Evolutionary conservation across 2,329 filamentous ascomycete species (phyloP), one percentile per base, ranked within the genome.

Genomic region (Aspergillus intermedius): DNA sequence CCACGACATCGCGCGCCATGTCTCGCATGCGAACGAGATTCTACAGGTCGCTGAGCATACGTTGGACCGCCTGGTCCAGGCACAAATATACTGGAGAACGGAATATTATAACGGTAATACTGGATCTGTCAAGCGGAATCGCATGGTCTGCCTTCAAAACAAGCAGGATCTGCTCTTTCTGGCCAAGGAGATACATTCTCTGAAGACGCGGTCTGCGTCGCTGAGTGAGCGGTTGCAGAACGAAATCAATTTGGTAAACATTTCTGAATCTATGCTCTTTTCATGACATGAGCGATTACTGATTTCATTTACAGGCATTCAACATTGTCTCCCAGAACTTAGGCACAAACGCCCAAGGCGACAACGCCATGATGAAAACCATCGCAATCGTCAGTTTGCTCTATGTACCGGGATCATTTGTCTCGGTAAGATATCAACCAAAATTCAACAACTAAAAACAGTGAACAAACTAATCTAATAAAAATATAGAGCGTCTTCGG

Each of bases 1-100:
- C 2, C 64, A 69, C 48, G 60, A 69, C 22, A 59, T 62, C 40
- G 60, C 59, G 4, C 54, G 65, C 9, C 66, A 69, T 47, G 56
- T 59, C 19, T 61, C 65, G 21, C 64, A 68, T 44, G 58, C 54
- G 3, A 59, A 55, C 5, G 65, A 68, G 51, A 61, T 59, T 4
- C 57, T 69, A n/a, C 56, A 62, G 6, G 59, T 68, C 5, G 61
- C 65, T 0, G 52, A 59, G 23, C 58, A 65, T 23, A 66, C 59
- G 2, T 30, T 66, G 22, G 39, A 51, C 4, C 53, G 54, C 10
- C 49, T 67, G 4, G 46, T 61, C 7, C 32, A 46, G 10, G 60
- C 64, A 21, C 52, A 61, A 32, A 17, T 39, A 2, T 46, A 46
- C 6, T 58, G 57, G 51, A 49, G 45, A 9, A 42, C 30, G 6